These are phyloP conservation scores for Coix lacrymajobi DNA, from an alignment of 176 grass and related monocot species.

Conservation along the genomic window DNA sequence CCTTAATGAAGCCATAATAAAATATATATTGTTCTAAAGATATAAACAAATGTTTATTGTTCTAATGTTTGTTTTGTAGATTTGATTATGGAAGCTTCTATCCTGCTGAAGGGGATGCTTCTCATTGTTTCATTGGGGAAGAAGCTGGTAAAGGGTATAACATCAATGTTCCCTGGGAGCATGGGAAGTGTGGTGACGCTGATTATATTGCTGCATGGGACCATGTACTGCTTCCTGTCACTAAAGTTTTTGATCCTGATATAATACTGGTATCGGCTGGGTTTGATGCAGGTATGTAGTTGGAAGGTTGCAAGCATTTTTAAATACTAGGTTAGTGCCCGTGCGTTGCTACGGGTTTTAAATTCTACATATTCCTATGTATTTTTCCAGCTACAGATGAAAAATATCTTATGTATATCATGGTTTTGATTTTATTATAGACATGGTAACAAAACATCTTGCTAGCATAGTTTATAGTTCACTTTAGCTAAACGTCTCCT, in stretches of 20 bases:
- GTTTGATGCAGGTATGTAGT: conserved; percentile 78
- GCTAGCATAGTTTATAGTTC: too few relatives aligned
- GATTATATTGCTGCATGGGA: conserved; percentile 94
- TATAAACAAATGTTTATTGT: neutral
- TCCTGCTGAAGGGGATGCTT: conserved; percentile 66
- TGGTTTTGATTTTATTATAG: too few relatives aligned
- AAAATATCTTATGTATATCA: too few relatives aligned
- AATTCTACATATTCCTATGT: too few relatives aligned
- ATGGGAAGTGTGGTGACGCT: conserved; percentile 75
- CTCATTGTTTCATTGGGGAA: conserved; percentile 81
- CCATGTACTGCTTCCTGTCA: conserved; percentile 75
- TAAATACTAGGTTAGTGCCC: too few relatives aligned
- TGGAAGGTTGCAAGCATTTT: neutral
- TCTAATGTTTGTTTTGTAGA: conserved; percentile 43
- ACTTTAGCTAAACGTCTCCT: too few relatives aligned
- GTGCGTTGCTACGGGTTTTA: too few relatives aligned
- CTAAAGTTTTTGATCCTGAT: conserved; percentile 69
- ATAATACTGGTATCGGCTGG: conserved; percentile 90
- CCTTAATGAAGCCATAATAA: neutral
- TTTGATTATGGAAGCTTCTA: conserved; percentile 95
- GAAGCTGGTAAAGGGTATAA: conserved; percentile 88
- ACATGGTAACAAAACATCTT: too few relatives aligned
- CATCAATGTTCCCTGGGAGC: conserved; percentile 99
- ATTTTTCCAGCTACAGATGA: too few relatives aligned
- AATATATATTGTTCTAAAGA: neutral